Base-by-base conservation (phyloP, 106 monocot species). In the Triglochin maritima region DNA sequence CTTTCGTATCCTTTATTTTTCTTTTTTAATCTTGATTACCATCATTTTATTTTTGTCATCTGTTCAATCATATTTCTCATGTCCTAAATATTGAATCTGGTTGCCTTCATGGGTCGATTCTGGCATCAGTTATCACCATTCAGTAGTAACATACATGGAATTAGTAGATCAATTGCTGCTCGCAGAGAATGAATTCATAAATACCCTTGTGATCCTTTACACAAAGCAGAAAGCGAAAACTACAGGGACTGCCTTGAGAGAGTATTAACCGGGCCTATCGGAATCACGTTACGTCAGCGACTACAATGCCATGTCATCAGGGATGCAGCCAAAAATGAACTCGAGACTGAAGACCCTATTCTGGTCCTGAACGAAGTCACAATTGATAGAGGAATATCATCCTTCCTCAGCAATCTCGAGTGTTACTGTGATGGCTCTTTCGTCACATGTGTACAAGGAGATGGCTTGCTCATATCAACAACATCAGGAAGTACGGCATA, bases 401-500 rank as follows among this genome's bases (percentile, higher is more conserved):
- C 90, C 5, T 95, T 73, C 58, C 87, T 95, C 11, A 90, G 90
- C 47, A 83, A 77, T 58, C 72, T 95, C 9, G 94, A 94, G 71
- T 89, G 89, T 74, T 90, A 87, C 65, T 94, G 94, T 67, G 94
- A 94, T 72, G 85, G 81, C 66, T 85, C 94, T 9, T 89, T 94
- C 71, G 89, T 94, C 44, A 94, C 94, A 9, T 79, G 80, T 50
- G 94, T 94, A 50, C 94, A 94, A 87, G 94, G 89, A n/a, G 94
- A 94, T 73, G 94, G 94, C 14, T 76, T 94, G 57, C 89, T 94
- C 65, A 61, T 94, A 59, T 89, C 94, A 50, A 94, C 94, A 56
- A 87, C 94, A 64, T 89, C 94, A 62, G 94, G 94, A 68, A 94
- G 94, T 74, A 94, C 94, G 15, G 94, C 94, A 60, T 94, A 94